phyloP scores from a whole-genome alignment of 2,329 filamentous ascomycete species.

The Cercospora sesami region DNA sequence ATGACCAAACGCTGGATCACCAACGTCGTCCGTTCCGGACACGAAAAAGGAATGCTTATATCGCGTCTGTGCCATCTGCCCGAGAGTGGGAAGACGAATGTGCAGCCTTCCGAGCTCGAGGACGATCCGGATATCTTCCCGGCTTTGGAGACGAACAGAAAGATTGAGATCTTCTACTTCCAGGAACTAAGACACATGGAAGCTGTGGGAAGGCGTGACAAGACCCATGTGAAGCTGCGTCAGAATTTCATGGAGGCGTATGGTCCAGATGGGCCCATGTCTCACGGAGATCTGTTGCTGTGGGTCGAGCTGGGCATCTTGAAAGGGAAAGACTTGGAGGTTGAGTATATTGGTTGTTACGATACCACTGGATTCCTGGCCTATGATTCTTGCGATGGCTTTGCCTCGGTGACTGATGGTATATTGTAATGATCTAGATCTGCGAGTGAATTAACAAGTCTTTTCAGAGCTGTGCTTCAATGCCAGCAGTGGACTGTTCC shows the following conservation, averaged over 20 bases:
- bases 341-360: not conserved
- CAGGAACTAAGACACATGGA: constrained; percentile 10
- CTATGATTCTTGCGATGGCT: not conserved
- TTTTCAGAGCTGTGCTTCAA: not conserved
- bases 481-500: constrained; percentile 10
- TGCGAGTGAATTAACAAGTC: not conserved
- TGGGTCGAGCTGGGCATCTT: constrained; percentile 11
- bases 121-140: not conserved
- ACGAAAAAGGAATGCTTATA: not conserved
- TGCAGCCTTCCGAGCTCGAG: not conserved
- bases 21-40: not conserved
- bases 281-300: not conserved
- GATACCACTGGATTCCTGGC: not conserved
- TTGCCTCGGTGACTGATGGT: not conserved
- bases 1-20: constrained; percentile 12
- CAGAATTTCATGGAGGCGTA: constrained; percentile 8
- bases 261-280: constrained; percentile 8
- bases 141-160: not conserved
- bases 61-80: not conserved
- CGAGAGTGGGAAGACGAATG: not conserved
- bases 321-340: not conserved
- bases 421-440: not conserved
- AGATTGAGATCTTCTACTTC: constrained; percentile 9
- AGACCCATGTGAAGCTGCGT: constrained; percentile 8
- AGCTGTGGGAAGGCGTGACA: constrained; percentile 8